Conservation (phyloP, 2,329 filamentous ascomycete species). For the Alternaria solani region DNA sequence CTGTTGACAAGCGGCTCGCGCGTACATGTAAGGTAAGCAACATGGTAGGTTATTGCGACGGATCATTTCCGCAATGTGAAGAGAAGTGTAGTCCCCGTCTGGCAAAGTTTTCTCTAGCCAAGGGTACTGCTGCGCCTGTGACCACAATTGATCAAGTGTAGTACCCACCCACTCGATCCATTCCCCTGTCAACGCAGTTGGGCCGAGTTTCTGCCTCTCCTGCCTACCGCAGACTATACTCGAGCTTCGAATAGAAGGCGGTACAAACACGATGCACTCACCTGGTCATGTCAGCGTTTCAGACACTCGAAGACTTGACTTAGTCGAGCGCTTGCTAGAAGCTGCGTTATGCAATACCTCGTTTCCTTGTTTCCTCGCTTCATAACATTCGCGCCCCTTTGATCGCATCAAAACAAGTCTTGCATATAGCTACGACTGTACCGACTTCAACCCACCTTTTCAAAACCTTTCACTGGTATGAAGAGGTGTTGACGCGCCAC, state of each 20-base stretch:
- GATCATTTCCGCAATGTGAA: background rate
- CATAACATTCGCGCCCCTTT: background rate
- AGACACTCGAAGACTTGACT: background rate
- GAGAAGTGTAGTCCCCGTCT: background rate
- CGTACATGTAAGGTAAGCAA: background rate
- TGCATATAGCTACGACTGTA: background rate
- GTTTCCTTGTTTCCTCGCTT: background rate
- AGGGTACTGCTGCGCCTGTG: background rate
- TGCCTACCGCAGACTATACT: background rate
- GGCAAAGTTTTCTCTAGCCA: background rate
- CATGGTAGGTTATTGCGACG: too few species aligned
- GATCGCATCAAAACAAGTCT: too few species aligned
- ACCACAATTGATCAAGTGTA: background rate
- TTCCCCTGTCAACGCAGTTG: background rate
- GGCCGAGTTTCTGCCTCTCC: background rate
- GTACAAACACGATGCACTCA: background rate
- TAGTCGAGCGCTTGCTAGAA: background rate
- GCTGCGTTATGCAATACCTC: background rate
- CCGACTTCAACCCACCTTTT: constrained; percentile 25
- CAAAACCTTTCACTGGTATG: constrained; percentile 36
- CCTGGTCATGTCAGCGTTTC: background rate
- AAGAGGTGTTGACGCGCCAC: constrained; percentile 23
- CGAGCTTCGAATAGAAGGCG: background rate
- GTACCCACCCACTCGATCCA: background rate
- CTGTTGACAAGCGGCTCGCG: background rate